phyloP scores from a whole-genome alignment of 345 rosid genomes.

The Zanthoxylum bungeanum region DNA sequence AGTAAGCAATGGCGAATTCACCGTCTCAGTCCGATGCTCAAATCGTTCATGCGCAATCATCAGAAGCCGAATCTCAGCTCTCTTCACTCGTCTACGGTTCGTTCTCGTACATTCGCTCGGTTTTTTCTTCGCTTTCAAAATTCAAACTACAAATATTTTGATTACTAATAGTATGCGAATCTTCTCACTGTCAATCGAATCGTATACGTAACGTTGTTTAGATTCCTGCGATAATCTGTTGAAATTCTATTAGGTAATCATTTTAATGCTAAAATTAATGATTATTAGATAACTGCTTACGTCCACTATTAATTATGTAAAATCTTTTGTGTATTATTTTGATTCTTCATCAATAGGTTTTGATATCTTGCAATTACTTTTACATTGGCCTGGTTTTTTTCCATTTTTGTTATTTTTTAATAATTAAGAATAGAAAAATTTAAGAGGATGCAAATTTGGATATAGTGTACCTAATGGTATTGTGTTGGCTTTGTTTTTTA shows the following conservation, averaged over 20 bases:
- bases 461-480: not conserved
- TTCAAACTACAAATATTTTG: not conserved
- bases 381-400: not conserved
- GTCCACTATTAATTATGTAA: not conserved
- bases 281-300: not conserved
- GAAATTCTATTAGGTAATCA: not conserved
- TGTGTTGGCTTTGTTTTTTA: not conserved
- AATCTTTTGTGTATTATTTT: not conserved
- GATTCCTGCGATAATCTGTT: not conserved
- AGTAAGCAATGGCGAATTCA: conserved; percentile 49
- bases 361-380: not conserved
- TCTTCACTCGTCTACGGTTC: conserved; percentile 68
- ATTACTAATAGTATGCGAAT: conserved; percentile 6
- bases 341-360: not conserved
- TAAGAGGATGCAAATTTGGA: not conserved
- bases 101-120: not conserved
- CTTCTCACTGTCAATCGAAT: not conserved
- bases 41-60: conserved; percentile 24
- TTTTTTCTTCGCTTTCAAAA: not conserved
- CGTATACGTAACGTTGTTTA: not conserved
- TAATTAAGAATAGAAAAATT: not conserved
- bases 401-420: not conserved
- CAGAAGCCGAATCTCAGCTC: conserved; percentile 60
- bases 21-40: conserved; percentile 34
- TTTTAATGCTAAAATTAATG: not conserved